Conservation (phyloP, 768 basidiomycete species). For the Pulveroboletus sp. region DNA sequence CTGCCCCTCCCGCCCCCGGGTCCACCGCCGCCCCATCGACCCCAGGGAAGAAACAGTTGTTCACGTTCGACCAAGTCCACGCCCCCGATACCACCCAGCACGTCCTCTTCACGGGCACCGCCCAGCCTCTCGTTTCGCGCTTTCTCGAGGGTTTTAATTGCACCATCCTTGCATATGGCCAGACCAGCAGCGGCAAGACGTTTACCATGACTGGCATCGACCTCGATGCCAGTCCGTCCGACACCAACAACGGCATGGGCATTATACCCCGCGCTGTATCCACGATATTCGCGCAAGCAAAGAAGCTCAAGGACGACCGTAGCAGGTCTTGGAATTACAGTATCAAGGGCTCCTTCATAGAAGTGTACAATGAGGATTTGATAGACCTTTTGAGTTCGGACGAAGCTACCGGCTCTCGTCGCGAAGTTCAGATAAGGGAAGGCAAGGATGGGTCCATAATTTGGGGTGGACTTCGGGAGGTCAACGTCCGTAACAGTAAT, state of each 20-base stretch:
- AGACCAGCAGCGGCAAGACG: conserved; percentile 34
- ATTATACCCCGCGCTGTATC: conserved; percentile 94
- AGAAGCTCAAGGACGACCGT: conserved; percentile 73
- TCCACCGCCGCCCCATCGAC: conserved; percentile 45
- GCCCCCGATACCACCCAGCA: conserved; percentile 81
- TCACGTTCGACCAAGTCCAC: conserved; percentile 94
- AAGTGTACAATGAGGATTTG: conserved; percentile 98
- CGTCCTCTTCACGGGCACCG: conserved; percentile 80
- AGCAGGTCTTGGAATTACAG: conserved; percentile 70
- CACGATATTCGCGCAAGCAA: conserved; percentile 77
- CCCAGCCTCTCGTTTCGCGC: conserved; percentile 78
- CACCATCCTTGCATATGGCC: conserved; percentile 46
- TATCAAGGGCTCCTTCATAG: conserved; percentile 90
- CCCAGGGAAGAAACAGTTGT: conserved; percentile 73
- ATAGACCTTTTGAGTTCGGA: conserved; percentile 87
- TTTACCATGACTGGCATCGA: conserved; percentile 98
- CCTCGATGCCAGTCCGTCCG: conserved; percentile 81
- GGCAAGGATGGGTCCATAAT: conserved; percentile 96
- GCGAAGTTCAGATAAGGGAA: conserved; percentile 94
- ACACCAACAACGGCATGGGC: conserved; percentile 81
- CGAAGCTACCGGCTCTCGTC: conserved; percentile 58
- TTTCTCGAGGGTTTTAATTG: conserved; percentile 96
- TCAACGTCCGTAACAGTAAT: conserved; percentile 72
- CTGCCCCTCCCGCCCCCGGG: conserved; percentile 49
- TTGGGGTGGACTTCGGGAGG: conserved; percentile 93